These are phyloP conservation scores for Calycina herbarum DNA, from an alignment of 2,329 filamentous ascomycete genomes.

Conservation along the genomic window DNA sequence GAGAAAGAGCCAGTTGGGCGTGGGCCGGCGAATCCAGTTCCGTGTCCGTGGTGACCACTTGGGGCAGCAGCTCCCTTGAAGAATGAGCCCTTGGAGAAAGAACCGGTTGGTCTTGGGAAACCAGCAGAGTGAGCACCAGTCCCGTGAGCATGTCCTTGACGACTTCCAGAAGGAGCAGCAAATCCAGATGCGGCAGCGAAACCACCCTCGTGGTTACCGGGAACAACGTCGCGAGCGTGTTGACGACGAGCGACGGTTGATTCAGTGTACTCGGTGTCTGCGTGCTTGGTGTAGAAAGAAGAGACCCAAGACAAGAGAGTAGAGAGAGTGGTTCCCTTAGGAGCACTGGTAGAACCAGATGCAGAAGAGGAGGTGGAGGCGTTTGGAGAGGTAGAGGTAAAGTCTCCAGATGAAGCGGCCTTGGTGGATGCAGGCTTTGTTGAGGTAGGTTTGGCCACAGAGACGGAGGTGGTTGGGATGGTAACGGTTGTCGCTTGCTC, in stretches of 20 bases:
- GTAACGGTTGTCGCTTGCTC: slow-evolving; percentile 14
- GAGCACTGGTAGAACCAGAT: slow-evolving; percentile 8
- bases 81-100: not conserved
- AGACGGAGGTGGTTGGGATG: slow-evolving; percentile 11
- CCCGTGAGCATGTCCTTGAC: slow-evolving; percentile 6
- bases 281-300: slow-evolving; percentile 24
- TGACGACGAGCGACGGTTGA: slow-evolving; percentile 21
- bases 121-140: not conserved
- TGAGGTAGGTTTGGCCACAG: not conserved
- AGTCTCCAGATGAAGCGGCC: not conserved
- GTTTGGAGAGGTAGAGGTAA: slow-evolving; percentile 8
- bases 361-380: slow-evolving; percentile 7
- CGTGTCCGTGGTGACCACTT: not conserved
- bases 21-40: not conserved
- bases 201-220: not conserved
- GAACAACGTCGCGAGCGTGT: slow-evolving; percentile 25
- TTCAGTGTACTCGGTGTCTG: slow-evolving; percentile 17
- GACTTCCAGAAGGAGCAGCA: not conserved
- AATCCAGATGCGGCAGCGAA: not conserved
- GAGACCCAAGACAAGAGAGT: slow-evolving; percentile 28
- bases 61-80: not conserved
- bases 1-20: slow-evolving; percentile 1
- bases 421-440: slow-evolving; percentile 1
- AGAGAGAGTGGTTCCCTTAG: slow-evolving; percentile 25
- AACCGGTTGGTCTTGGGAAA: slow-evolving; percentile 1